These are phyloP conservation scores for Podospora pseudoanserina DNA, from an alignment of 495 filamentous ascomycete genomes.

Conservation along the genomic window DNA sequence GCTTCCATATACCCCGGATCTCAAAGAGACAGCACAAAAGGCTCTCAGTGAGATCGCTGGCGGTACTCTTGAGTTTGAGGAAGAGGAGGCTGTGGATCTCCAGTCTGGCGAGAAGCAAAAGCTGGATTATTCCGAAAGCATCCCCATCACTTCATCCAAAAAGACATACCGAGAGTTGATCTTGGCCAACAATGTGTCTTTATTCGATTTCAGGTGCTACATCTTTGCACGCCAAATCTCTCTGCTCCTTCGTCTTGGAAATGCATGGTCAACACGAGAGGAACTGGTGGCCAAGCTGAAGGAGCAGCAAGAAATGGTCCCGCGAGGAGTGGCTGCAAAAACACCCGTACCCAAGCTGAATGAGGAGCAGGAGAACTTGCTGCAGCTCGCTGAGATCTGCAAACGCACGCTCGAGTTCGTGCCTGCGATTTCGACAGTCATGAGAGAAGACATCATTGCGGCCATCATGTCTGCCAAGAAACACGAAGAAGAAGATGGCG, in stretches of 20 bases:
- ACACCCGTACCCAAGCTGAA: slow-evolving; percentile 42
- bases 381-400: slow-evolving; percentile 75
- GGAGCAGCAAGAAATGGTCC: slow-evolving; percentile 51
- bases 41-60: slow-evolving; percentile 36
- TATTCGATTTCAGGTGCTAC: slow-evolving; percentile 95
- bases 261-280: slow-evolving; percentile 55
- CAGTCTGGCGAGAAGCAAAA: slow-evolving; percentile 36
- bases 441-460: slow-evolving; percentile 67
- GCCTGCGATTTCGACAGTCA: slow-evolving; percentile 66
- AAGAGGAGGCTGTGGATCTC: slow-evolving; percentile 47
- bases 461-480: slow-evolving; percentile 36
- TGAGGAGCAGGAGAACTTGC: slow-evolving; percentile 68
- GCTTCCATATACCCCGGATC: slow-evolving; percentile 64
- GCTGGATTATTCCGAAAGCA: slow-evolving; percentile 41
- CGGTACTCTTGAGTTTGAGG: slow-evolving; percentile 37
- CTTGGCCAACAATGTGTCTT: slow-evolving; percentile 90
- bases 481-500: slow-evolving; percentile 22
- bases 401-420: slow-evolving; percentile 76
- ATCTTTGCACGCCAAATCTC: slow-evolving; percentile 87
- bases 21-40: slow-evolving; percentile 56
- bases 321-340: slow-evolving; percentile 50
- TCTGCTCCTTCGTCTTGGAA: slow-evolving; percentile 77
- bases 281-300: slow-evolving; percentile 56
- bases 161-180: slow-evolving; percentile 92
- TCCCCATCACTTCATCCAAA: slow-evolving; percentile 66